These are phyloP conservation scores for Syzygium malaccense DNA, from an alignment of 441 rosid species.

Conservation along the genomic window DNA sequence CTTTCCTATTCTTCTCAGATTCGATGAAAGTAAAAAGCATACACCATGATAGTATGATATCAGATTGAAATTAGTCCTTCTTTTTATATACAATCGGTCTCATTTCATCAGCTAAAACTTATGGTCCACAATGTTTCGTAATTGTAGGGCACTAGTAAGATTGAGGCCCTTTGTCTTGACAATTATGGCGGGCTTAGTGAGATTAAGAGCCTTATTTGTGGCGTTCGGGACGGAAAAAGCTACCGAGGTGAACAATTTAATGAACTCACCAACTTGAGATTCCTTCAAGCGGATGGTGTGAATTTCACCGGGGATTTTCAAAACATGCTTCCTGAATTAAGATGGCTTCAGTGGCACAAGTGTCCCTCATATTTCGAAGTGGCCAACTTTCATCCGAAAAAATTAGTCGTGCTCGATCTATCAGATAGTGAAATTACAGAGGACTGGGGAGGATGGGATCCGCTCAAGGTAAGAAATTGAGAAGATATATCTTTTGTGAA, in stretches of 20 bases:
- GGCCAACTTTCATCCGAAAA: not conserved
- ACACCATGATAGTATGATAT: not conserved
- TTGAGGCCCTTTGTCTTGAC: too few relatives aligned
- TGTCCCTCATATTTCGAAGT: not conserved
- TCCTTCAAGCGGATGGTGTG: fast-evolving
- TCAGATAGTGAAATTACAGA: fast-evolving
- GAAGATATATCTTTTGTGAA: not conserved
- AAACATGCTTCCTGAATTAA: not conserved
- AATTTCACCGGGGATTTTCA: not conserved
- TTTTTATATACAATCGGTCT: too few relatives aligned
- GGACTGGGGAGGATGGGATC: not conserved
- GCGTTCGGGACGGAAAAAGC: too few relatives aligned
- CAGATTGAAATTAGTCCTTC: not conserved
- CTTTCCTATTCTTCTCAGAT: too few relatives aligned
- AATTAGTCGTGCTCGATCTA: not conserved
- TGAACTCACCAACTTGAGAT: not conserved
- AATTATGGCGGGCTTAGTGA: fast-evolving
- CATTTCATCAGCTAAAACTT: too few relatives aligned
- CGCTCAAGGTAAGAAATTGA: not conserved
- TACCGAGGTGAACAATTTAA: not conserved
- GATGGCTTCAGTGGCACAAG: not conserved
- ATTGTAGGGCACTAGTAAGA: not conserved
- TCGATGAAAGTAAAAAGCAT: not conserved
- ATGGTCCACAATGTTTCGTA: not conserved
- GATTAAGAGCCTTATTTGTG: too few relatives aligned